phyloP scores from a whole-genome alignment of 2,329 filamentous ascomycete genomes.

The Colletotrichum spaethianum region DNA sequence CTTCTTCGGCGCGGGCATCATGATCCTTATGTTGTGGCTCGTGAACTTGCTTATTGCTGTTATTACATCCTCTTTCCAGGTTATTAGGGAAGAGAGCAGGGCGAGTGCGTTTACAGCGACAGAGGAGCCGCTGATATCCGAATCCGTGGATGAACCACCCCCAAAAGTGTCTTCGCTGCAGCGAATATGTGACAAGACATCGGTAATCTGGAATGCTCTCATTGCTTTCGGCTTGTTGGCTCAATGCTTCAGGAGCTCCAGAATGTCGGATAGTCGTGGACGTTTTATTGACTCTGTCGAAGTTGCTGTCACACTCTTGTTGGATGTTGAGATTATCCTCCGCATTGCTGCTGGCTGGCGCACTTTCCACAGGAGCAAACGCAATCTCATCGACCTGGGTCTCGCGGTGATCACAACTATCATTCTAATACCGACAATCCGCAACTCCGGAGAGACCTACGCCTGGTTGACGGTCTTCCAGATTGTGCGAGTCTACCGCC shows the following conservation, averaged over 20 bases:
- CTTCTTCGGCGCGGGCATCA: conserved; percentile 81
- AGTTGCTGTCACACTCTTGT: conserved; percentile 80
- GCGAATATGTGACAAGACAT: conserved; percentile 80
- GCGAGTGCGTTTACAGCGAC: conserved; percentile 92
- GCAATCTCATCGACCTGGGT: conserved; percentile 84
- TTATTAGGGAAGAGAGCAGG: conserved; percentile 96
- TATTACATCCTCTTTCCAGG: conserved; percentile 98
- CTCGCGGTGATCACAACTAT: conserved; percentile 86
- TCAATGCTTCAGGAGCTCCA: conserved; percentile 82
- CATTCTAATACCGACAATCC: conserved; percentile 89
- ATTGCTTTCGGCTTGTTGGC: conserved; percentile 86
- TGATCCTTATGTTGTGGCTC: conserved; percentile 96
- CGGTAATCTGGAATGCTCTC: conserved; percentile 82
- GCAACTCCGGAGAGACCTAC: conserved; percentile 78
- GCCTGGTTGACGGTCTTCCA: conserved; percentile 94
- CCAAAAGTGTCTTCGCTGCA: conserved; percentile 69
- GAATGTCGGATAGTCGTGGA: conserved; percentile 75
- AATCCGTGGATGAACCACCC: conserved; percentile 43
- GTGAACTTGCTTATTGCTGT: conserved; percentile 96
- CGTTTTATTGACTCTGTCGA: conserved; percentile 81
- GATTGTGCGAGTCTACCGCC: conserved; percentile 90
- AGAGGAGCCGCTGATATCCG: conserved; percentile 61
- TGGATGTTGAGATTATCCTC: conserved; percentile 86
- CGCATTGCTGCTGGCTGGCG: conserved; percentile 86
- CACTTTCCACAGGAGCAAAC: conserved; percentile 79